Evolutionary conservation across 176 grass and related monocot species (phyloP).

Genomic region (Rhynchospora tenuis): DNA sequence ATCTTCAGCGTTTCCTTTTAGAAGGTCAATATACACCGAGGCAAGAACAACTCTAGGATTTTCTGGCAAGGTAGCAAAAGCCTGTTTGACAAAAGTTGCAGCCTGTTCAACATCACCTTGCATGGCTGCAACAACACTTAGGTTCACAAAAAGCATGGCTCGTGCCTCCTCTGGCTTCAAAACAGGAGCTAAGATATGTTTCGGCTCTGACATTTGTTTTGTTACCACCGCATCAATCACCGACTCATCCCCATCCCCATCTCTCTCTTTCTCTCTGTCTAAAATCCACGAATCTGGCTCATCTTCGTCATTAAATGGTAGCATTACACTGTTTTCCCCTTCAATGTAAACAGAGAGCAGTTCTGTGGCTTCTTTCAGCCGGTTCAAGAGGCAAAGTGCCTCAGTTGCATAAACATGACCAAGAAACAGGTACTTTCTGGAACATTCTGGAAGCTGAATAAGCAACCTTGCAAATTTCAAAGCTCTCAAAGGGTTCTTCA

Average conservation of each 20-base stretch:
- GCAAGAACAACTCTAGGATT: conserved; percentile 64
- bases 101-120: conserved; percentile 76
- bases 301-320: conserved; percentile 62
- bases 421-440: conserved; percentile 60
- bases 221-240: conserved; percentile 27
- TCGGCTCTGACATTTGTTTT: conserved; percentile 34
- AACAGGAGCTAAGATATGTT: neutral
- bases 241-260: conserved; percentile 53
- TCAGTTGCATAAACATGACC: conserved; percentile 75
- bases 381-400: conserved; percentile 67
- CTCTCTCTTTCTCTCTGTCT: conserved; percentile 62
- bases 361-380: conserved; percentile 58
- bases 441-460: conserved; percentile 53
- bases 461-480: conserved; percentile 51
- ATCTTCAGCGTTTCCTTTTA: conserved; percentile 56
- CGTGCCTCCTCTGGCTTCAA: conserved; percentile 60
- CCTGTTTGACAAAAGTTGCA: conserved; percentile 43
- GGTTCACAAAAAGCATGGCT: conserved; percentile 61
- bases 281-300: conserved; percentile 32
- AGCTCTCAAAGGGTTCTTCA: conserved; percentile 72
- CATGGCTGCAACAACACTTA: conserved; percentile 52
- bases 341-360: conserved; percentile 62
- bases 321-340: conserved; percentile 45
- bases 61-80: conserved; percentile 44
- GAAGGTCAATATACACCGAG: conserved; percentile 78